Percentiles rank a stretch among this genome's conserved stretches.
Conservation (phyloP, 1,284 basidiomycete genomes). For the Ganoderma resinaceum region DNA sequence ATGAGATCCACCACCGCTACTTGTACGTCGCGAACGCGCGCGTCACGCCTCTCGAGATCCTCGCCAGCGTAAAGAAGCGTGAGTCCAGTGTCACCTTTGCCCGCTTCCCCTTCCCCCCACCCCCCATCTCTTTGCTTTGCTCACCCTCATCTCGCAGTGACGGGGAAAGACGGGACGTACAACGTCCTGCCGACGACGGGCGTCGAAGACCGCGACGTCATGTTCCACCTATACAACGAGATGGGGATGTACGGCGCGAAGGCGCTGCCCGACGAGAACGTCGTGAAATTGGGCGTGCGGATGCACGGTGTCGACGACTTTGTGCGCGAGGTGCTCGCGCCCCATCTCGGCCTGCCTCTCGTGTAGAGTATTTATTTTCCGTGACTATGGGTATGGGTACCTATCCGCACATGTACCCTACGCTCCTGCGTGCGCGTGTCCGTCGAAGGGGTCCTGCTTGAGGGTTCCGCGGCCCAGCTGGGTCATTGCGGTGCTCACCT, state of each 20-base stretch:
- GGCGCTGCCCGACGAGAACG: no score
- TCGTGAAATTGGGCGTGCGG: slow-evolving; percentile 30
- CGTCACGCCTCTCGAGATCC: slow-evolving; percentile 31
- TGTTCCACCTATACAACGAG: slow-evolving; percentile 38
- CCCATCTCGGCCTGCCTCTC: slow-evolving; percentile 31
- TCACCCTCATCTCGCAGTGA: slow-evolving; percentile 26
- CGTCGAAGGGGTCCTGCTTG: no score
- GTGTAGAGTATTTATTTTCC: slow-evolving; percentile 3
- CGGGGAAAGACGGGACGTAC: slow-evolving; percentile 32
- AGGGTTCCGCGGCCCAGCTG: no score
- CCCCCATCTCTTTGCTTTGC: no score
- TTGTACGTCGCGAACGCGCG: slow-evolving; percentile 32
- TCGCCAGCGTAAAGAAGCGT: slow-evolving; percentile 26
- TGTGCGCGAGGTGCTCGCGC: slow-evolving; percentile 29
- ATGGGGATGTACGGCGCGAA: slow-evolving; percentile 35
- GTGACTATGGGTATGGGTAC: neutral
- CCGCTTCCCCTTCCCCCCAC: no score
- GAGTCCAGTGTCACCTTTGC: no score
- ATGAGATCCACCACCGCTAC: slow-evolving; percentile 30
- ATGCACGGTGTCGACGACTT: slow-evolving; percentile 35
- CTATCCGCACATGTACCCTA: neutral
- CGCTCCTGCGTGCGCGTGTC: no score
- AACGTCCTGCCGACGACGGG: slow-evolving; percentile 28
- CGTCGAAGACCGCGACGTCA: slow-evolving; percentile 35
- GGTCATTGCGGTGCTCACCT: no score